Evolutionary conservation across 2,329 filamentous ascomycete species (phyloP), one percentile per base, ranked within the genome.

Genomic region (Aspergillus phoenicis): DNA sequence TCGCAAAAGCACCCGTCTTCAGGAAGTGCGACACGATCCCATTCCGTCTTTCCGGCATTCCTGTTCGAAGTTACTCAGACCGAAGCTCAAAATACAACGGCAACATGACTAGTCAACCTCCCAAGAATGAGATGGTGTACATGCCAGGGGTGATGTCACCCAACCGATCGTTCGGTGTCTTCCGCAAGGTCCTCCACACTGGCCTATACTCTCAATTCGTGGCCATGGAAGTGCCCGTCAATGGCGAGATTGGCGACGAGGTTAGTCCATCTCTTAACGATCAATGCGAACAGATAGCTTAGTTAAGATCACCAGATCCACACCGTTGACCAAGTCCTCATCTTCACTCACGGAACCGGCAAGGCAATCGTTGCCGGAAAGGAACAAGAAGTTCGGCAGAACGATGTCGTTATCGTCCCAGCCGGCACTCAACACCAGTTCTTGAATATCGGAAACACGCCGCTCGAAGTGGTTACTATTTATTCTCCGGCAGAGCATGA

Each of bases 371-470:
- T 89, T 4, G 83, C 80, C 15, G 85, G 85, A 1, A 84, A 84
- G 57, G 83, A 87, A 56, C 85, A 87, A 59, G 73, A 77, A 26
- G 76, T 87, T 60, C 81, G 81, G 56, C 83, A 84, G 5, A 83
- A 83, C 57, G 80, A 87, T 73, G 73, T 87, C 15, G 82, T 89
- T 24, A 80, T 88, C 53, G 86, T 89, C 2, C 87, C 87, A 0
- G 87, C 87, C 0, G 87, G 87, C 0, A 89, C 86, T 2, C 84
- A 86, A 71, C 86, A 89, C 70, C 86, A 89, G 69, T 89, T 89
- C 70, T 76, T 88, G 53, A 89, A 88, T 60, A 85, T 79, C 2
- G 86, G 86, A 1, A 79, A 83, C 0, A 81, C 81, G 53, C 85
- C 86, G 2, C 71, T 89, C 55, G 84, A 88, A 65, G 70, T 89